These are phyloP conservation scores for Entoloma clypeatum DNA, from an alignment of 1,284 basidiomycete genomes.

Conservation along the genomic window DNA sequence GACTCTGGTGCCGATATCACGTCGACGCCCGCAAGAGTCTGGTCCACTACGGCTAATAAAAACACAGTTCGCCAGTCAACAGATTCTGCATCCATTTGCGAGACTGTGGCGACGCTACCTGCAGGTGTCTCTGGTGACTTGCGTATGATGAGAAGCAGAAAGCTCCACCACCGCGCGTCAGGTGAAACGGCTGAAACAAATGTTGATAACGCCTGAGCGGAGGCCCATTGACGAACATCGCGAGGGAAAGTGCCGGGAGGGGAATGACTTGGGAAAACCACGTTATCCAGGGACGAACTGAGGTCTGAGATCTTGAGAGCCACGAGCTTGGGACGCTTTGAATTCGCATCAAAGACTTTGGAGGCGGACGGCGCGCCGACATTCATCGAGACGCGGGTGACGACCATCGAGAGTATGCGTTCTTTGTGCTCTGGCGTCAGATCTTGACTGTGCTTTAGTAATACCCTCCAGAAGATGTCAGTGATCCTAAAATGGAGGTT, in stretches of 20 bases:
- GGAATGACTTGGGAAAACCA: conserved; percentile 22
- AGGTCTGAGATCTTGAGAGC: conserved; percentile 21
- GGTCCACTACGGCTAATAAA: conserved; percentile 27
- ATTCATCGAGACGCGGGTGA: conserved; percentile 20
- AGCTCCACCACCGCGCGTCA: conserved; percentile 32
- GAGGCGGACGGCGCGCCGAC: neutral
- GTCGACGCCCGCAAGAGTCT: conserved; percentile 11
- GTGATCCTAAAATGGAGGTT: conserved; percentile 26
- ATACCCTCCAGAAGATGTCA: conserved; percentile 30
- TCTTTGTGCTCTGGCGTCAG: conserved; percentile 21
- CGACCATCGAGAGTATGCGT: conserved; percentile 24
- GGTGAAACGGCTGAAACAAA: conserved; percentile 25
- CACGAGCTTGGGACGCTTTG: conserved; percentile 5
- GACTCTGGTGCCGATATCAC: conserved; percentile 4
- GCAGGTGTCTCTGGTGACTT: conserved; percentile 17
- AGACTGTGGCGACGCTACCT: neutral
- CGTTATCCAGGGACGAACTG: conserved; percentile 22
- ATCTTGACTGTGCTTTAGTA: conserved; percentile 21
- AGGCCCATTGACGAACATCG: conserved; percentile 27
- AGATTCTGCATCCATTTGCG: conserved; percentile 3
- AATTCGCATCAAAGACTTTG: neutral
- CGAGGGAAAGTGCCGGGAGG: conserved; percentile 11
- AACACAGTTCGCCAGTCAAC: conserved; percentile 27
- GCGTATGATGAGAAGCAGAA: conserved; percentile 31
- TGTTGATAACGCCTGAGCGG: conserved; percentile 22